Percentiles rank a stretch among this genome's conserved stretches.
phyloP scores from a whole-genome alignment of 306 rosid genomes.

The Cajanus cajan region DNA sequence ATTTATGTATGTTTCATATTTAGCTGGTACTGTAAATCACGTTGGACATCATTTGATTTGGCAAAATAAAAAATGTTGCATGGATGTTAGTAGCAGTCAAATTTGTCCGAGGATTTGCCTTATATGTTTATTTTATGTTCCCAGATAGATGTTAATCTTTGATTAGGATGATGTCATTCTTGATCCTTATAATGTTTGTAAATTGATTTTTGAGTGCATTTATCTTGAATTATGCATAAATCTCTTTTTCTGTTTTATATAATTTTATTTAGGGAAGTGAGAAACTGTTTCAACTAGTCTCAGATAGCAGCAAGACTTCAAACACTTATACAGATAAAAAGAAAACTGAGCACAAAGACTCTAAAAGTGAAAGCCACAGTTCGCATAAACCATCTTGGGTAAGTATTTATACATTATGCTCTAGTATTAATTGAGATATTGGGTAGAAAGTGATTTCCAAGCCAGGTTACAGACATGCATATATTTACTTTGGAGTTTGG shows the following conservation, averaged over 20 bases:
- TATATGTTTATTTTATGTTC: neutral
- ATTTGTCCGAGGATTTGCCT: neutral
- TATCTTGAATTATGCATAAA: constrained; percentile 19
- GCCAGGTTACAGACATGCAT: constrained; percentile 2
- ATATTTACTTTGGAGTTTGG: neutral
- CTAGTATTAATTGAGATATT: constrained; percentile 22
- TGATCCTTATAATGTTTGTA: constrained; percentile 11
- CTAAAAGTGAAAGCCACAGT: constrained; percentile 27
- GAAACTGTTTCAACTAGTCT: constrained; percentile 74
- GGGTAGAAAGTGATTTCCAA: neutral
- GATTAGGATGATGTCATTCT: constrained; percentile 6
- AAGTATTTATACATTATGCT: constrained; percentile 32
- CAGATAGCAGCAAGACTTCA: constrained; percentile 42
- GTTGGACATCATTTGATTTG: constrained; percentile 2
- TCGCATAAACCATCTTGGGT: constrained; percentile 45
- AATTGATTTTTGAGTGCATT: constrained; percentile 7
- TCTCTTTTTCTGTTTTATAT: constrained; percentile 13
- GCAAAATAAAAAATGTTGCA: neutral
- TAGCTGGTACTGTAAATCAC: neutral
- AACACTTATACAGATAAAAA: constrained; percentile 13
- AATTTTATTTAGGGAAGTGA: constrained; percentile 72
- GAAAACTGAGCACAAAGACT: constrained; percentile 33
- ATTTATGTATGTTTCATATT: neutral
- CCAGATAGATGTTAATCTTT: constrained; percentile 19
- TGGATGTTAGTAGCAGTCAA: constrained; percentile 1